Evolutionary conservation across 495 filamentous ascomycete species (phyloP).

Genomic region (Thermothielavioides terrestris): DNA sequence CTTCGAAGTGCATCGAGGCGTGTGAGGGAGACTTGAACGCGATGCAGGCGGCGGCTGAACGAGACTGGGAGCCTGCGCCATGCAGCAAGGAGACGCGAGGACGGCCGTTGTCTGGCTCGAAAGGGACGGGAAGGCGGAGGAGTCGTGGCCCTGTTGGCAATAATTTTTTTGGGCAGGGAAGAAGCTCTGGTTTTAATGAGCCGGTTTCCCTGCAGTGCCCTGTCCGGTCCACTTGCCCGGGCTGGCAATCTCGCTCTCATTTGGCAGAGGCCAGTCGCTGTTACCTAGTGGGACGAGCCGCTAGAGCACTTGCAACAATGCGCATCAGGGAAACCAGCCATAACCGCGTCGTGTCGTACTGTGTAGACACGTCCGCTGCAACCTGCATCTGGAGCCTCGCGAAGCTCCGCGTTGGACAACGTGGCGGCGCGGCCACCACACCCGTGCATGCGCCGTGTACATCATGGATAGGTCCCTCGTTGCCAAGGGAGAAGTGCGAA

Average conservation of each 20-base stretch:
- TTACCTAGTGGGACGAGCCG: slow-evolving; percentile 13
- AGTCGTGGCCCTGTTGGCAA: slow-evolving; percentile 13
- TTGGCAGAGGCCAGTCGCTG: slow-evolving; percentile 20
- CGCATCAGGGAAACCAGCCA: not conserved
- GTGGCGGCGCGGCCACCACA: slow-evolving; percentile 7
- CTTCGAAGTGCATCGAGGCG: slow-evolving; percentile 25
- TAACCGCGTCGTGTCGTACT: not conserved
- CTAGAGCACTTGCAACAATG: slow-evolving; percentile 7
- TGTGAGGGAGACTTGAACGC: not conserved
- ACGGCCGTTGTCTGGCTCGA: slow-evolving; percentile 17
- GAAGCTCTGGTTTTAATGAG: slow-evolving; percentile 21
- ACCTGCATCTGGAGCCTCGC: not conserved
- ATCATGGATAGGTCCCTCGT: too few species aligned
- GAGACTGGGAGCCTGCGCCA: slow-evolving; percentile 20
- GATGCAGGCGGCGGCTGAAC: slow-evolving; percentile 6
- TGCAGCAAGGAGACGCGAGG: slow-evolving; percentile 20
- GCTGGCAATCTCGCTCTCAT: slow-evolving; percentile 23
- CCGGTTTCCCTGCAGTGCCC: slow-evolving; percentile 23
- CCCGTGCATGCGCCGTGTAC: not conserved
- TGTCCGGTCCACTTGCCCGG: slow-evolving; percentile 19
- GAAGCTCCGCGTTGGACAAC: not conserved
- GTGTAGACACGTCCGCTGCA: not conserved
- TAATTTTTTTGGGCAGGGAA: slow-evolving; percentile 14
- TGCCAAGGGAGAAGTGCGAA: too few species aligned
- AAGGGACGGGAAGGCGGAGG: slow-evolving; percentile 2